A percentile compares a stretch with the other conserved stretches of the same genome.
These are phyloP conservation scores for Scolecobasidium constrictum DNA, from an alignment of 2,329 filamentous ascomycete genomes.

Conservation along the genomic window DNA sequence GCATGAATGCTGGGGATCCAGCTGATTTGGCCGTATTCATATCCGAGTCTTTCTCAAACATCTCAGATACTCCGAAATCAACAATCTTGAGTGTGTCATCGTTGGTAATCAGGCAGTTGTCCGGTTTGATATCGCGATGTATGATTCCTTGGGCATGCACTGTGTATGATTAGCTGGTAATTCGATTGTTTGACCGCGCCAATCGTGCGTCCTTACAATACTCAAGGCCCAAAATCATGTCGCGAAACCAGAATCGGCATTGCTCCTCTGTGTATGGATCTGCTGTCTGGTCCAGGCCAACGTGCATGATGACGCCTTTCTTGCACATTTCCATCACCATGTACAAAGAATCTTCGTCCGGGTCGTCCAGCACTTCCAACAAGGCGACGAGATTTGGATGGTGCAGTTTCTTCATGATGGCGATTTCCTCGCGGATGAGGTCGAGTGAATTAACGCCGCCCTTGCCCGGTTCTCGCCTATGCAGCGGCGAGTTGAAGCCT, in stretches of 20 bases:
- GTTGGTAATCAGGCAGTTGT: constrained; percentile 81
- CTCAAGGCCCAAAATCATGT: constrained; percentile 89
- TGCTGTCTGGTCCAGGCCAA: constrained; percentile 73
- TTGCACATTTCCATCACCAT: constrained; percentile 99
- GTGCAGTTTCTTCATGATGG: constrained; percentile 97
- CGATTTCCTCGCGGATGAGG: constrained; percentile 90
- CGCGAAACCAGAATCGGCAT: constrained; percentile 87
- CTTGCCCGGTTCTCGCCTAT: constrained; percentile 40
- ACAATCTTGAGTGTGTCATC: constrained; percentile 95
- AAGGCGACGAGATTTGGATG: constrained; percentile 89
- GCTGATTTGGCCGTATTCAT: constrained; percentile 93
- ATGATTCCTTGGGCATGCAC: constrained; percentile 91
- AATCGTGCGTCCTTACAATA: constrained; percentile 55
- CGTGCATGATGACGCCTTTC: constrained; percentile 94
- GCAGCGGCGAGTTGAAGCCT: constrained; percentile 52
- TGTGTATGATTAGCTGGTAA: constrained; percentile 26
- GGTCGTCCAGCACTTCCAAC: constrained; percentile 91
- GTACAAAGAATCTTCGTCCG: constrained; percentile 88
- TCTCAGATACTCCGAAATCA: constrained; percentile 98
- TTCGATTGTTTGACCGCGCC: neutral
- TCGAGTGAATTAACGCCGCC: constrained; percentile 60
- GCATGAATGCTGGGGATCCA: constrained; percentile 87
- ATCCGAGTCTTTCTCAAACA: constrained; percentile 79
- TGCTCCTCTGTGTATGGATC: constrained; percentile 72
- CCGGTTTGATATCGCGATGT: constrained; percentile 94